Conservation (phyloP, 331 rosid genomes). For the Pyracantha coccinea region DNA sequence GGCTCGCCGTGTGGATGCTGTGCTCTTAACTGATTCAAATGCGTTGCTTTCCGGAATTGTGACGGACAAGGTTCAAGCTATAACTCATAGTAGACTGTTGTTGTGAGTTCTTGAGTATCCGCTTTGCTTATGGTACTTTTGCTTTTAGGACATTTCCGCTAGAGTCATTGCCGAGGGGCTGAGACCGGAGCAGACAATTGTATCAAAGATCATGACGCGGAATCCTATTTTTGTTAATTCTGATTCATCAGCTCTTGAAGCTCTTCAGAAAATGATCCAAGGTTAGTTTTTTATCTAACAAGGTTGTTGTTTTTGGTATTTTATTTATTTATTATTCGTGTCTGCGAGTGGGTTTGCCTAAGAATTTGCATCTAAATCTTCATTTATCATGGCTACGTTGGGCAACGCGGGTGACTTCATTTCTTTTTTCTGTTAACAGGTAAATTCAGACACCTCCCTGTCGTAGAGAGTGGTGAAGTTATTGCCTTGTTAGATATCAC, state of each 20-base stretch:
- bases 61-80: slow-evolving; percentile 66
- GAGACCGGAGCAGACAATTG: slow-evolving; percentile 79
- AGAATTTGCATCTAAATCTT: neutral
- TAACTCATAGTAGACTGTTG: neutral
- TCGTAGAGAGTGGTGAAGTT: slow-evolving; percentile 94
- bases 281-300: slow-evolving; percentile 34
- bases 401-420: neutral
- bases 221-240: slow-evolving; percentile 80
- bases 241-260: slow-evolving; percentile 78
- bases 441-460: slow-evolving; percentile 96
- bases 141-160: slow-evolving; percentile 57
- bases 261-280: slow-evolving; percentile 92
- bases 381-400: neutral
- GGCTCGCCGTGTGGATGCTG: slow-evolving; percentile 85
- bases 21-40: slow-evolving; percentile 74
- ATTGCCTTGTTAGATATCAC: slow-evolving; percentile 93
- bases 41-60: slow-evolving; percentile 94
- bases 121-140: slow-evolving; percentile 16
- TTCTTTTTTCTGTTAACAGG: slow-evolving; percentile 37
- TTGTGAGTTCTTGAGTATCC: slow-evolving; percentile 6
- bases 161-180: slow-evolving; percentile 91
- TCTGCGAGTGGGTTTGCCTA: neutral
- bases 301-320: neutral
- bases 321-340: slow-evolving; percentile 1
- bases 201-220: slow-evolving; percentile 83